Evolutionary conservation across 805 yeast genomes (phyloP).

Genomic region (baker's yeast (Saccharomyces cerevisiae)): DNA sequence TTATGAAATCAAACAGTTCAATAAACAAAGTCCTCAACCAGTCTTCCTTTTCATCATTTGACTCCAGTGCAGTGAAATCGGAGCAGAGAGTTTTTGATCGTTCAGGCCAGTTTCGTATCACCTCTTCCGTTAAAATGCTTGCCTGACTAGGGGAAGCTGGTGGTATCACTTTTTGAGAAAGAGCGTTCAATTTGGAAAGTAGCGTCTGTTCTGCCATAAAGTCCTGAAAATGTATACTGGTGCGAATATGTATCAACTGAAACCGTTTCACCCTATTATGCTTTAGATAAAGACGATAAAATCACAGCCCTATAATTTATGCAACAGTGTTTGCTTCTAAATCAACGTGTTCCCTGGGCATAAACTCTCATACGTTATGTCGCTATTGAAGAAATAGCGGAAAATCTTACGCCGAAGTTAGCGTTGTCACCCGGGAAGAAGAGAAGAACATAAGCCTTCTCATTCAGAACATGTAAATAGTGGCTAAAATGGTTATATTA

Average conservation of each 20-base stretch:
- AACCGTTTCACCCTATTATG: neutral
- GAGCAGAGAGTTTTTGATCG: neutral
- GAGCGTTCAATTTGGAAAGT: neutral
- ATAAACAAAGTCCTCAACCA: constrained; percentile 19
- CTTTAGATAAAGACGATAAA: neutral
- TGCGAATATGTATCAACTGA: neutral
- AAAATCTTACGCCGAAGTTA: neutral
- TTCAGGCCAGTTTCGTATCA: neutral
- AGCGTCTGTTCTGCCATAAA: neutral
- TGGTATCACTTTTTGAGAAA: neutral
- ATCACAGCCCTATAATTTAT: neutral
- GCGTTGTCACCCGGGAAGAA: neutral
- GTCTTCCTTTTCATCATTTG: constrained; percentile 10
- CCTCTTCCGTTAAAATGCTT: neutral
- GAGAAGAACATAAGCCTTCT: neutral
- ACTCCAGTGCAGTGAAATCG: constrained; percentile 9
- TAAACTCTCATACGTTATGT: neutral
- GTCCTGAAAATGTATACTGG: neutral
- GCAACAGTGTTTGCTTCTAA: neutral
- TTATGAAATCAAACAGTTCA: constrained; percentile 13
- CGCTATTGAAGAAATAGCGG: neutral
- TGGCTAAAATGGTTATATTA: neutral
- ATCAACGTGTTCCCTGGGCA: neutral
- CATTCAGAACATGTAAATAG: neutral
- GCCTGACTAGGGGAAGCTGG: neutral